Evolutionary conservation across 345 rosid genomes (phyloP), one percentile per base, ranked within the genome.

Genomic region (Salix viminalis): DNA sequence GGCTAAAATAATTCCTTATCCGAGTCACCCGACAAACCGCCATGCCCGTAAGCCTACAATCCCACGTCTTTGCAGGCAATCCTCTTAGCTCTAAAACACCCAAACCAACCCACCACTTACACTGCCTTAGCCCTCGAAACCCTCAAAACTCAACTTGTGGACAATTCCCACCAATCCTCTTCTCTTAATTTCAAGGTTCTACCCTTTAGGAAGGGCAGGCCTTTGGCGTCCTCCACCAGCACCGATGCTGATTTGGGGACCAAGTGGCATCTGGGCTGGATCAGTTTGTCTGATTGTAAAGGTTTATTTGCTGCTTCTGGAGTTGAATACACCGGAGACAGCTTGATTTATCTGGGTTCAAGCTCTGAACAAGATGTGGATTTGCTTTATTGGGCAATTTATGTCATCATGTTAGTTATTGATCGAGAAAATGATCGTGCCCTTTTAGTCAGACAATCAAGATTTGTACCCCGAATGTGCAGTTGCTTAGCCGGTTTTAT

Each of bases 391-490:
- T 95, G 97, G 96, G 97, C 96, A 30, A 79, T 95, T 77, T 92
- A 95, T 82, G 88, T 95, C 77, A 93, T 95, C 79, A 95, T 95
- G 99, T 86, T 93, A 79, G 96, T 93, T 68, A 90, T 95, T 74
- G 99, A 95, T 75, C 85, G 77, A 84, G 94, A 93, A 81, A 93
- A 95, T 79, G 98, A 91, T 18, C 79, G 94, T 21, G 96, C 81
- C 44, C 97, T 95, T 77, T 80, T 95, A 77, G 87, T 96, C 83
- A 89, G 91, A 67, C 97, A 90, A 32, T 86, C 96, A n/a, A 90
- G 99, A 83, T 90, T 46, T 82, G 97, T 91, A 32, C 98, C 97
- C 23, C 86, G 98, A 71, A 89, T 95, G 96, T 95, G 99, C 98
- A 95, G 96, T 83, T 95, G 99, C 86, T 84, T 91, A 84, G 93